Conservation (phyloP, 441 rosid genomes). For the Adansonia gregorii region DNA sequence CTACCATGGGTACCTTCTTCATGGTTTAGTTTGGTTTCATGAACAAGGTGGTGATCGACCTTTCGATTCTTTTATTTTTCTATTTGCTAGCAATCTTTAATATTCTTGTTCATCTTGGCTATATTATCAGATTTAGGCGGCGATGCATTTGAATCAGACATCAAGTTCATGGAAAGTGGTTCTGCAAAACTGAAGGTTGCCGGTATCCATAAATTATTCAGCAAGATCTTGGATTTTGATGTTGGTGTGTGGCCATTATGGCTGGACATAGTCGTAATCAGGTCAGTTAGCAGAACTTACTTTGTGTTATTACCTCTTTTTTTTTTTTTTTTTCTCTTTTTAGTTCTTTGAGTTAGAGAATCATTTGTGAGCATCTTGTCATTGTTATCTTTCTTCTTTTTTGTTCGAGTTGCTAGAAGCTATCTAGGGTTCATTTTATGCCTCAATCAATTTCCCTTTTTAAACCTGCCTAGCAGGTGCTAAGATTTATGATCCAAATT, state of each 20-base stretch:
- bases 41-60: conserved; percentile 7
- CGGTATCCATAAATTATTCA: conserved; percentile 12
- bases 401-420: neutral
- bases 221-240: conserved; percentile 27
- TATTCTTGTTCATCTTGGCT: neutral
- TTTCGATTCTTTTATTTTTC: conserved; percentile 5
- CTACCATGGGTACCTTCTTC: conserved; percentile 64
- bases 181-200: conserved; percentile 27
- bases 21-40: conserved; percentile 40
- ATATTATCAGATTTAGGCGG: conserved; percentile 1
- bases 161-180: conserved; percentile 20
- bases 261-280: conserved; percentile 30
- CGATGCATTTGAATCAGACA: conserved; percentile 16
- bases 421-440: no score
- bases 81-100: neutral
- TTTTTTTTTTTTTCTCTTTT: no score
- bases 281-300: conserved; percentile 31
- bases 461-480: no score
- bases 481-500: neutral
- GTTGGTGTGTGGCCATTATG: conserved; percentile 18
- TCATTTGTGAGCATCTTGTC: neutral
- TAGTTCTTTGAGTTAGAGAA: neutral
- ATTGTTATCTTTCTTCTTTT: neutral
- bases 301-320: neutral
- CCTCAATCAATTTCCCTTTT: no score